A percentile compares a stretch with the other conserved stretches of the same genome.
Evolutionary conservation across 2,329 filamentous ascomycete genomes (phyloP).

Genomic region (Emergomyces orientalis): DNA sequence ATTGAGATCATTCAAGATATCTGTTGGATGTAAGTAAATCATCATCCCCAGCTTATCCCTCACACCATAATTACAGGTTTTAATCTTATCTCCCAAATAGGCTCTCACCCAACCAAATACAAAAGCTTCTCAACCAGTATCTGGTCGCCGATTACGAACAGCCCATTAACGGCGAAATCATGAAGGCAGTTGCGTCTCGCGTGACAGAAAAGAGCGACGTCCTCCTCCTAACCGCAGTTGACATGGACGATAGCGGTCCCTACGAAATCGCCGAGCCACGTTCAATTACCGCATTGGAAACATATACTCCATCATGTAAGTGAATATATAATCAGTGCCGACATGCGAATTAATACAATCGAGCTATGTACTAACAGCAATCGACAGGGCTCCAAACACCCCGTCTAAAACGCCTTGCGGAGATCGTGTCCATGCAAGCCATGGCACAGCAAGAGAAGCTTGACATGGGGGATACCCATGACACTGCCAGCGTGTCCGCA

Average conservation of each 20-base stretch:
- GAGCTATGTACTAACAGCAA: conserved; percentile 23
- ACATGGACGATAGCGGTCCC: conserved; percentile 97
- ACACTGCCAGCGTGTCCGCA: conserved; percentile 14
- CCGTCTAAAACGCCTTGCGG: conserved; percentile 86
- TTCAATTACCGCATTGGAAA: conserved; percentile 91
- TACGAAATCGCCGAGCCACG: conserved; percentile 97
- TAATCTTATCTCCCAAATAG: conserved; percentile 36
- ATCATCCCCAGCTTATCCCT: background rate
- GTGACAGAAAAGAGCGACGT: conserved; percentile 99
- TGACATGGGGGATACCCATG: conserved; percentile 38
- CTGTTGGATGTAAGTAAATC: conserved; percentile 84
- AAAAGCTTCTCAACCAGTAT: conserved; percentile 97
- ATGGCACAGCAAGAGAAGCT: conserved; percentile 89
- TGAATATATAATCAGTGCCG: conserved; percentile 8
- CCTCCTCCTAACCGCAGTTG: conserved; percentile 81
- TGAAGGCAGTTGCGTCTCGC: conserved; percentile 95
- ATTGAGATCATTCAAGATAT: conserved; percentile 99
- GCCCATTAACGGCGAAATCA: conserved; percentile 98
- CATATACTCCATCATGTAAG: conserved; percentile 95
- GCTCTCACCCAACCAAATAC: conserved; percentile 96
- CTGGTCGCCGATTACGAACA: conserved; percentile 98
- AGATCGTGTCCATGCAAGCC: conserved; percentile 93
- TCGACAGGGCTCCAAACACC: conserved; percentile 82
- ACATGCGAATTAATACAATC: background rate
- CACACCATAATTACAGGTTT: background rate